Base-by-base conservation (phyloP, 306 rosid species). In the Prinsepia uniflora region DNA sequence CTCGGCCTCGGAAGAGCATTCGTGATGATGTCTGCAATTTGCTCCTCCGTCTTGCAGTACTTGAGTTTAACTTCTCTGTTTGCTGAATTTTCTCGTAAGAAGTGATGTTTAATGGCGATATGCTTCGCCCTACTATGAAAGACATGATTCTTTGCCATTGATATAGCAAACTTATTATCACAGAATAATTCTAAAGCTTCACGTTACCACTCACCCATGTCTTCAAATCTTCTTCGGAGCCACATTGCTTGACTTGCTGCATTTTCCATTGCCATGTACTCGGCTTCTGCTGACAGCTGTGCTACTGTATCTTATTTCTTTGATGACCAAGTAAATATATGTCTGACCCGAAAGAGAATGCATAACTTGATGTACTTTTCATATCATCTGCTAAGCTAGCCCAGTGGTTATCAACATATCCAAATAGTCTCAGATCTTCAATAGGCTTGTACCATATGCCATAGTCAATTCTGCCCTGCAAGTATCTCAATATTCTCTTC, bases 401-500 rank as follows among this genome's bases (percentile, higher is more conserved):
- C 56, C 56, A 64, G 6, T 53, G 40, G 54, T 14, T 43, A 6
- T 74, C 20, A 15, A 10, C 65, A 39, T 44, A 56, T 3, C 10
- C 12, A 9, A 39, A 1, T 5, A 30, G 45, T 7, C 9, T 73
- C 39, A 65, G 9, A 42, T 43, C 4, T 7, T 40, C 44, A 6
- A 3, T 7, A 1, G 30, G 1, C 42, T 49, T 57, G 19, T 57
- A 49, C 30, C 30, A 20, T 15, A 10, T 24, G 42, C 30, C 56
- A 39, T 8, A 58, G 1, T 18, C 70, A 6, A 20, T 45, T 6
- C 57, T 68, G 6, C 70, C 72, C 36, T 50, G 52, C 39, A 66
- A 7, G 17, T 59, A 78, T 50, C 49, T 59, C 5, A 78, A 6
- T 4, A 70, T 49, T 24, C 72, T 63, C 49, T 53, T 63, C 22